phyloP scores from a whole-genome alignment of 192 early-diverging fungal species.

The Backusella westeae region DNA sequence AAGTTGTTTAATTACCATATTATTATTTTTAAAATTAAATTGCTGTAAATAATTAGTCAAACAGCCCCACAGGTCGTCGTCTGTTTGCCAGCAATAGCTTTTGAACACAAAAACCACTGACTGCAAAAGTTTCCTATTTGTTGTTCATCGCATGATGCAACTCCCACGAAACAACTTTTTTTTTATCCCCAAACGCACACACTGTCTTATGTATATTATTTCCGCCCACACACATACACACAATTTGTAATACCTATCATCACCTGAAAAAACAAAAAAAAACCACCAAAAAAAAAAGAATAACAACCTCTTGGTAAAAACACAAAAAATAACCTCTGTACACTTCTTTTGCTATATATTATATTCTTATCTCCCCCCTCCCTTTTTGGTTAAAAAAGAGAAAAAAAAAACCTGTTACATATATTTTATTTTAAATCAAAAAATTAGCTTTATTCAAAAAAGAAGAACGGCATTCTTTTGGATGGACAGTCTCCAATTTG shows the following conservation, averaged over 20 bases:
- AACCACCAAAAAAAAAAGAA: background rate
- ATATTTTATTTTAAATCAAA: background rate
- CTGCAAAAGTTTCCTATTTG: background rate
- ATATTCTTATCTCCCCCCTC: background rate
- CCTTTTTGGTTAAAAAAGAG: background rate
- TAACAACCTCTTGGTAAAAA: no score
- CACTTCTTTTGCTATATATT: background rate
- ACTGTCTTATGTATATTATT: background rate
- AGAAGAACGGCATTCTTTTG: background rate
- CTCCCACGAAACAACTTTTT: background rate
- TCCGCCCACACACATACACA: background rate
- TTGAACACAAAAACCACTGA: background rate
- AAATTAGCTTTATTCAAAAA: background rate
- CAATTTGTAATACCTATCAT: background rate
- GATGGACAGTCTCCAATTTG: background rate
- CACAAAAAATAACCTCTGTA: background rate
- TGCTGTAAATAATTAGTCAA: background rate
- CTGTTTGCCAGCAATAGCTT: background rate
- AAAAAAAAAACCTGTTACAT: background rate
- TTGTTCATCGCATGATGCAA: background rate
- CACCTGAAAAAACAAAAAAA: background rate
- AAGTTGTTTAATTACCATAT: background rate
- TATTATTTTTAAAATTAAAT: background rate
- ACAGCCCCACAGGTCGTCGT: background rate
- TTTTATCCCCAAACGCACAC: background rate